These are phyloP conservation scores for Cryptococcus jaspeensis DNA, from an alignment of 1,284 basidiomycete species.

Conservation along the genomic window DNA sequence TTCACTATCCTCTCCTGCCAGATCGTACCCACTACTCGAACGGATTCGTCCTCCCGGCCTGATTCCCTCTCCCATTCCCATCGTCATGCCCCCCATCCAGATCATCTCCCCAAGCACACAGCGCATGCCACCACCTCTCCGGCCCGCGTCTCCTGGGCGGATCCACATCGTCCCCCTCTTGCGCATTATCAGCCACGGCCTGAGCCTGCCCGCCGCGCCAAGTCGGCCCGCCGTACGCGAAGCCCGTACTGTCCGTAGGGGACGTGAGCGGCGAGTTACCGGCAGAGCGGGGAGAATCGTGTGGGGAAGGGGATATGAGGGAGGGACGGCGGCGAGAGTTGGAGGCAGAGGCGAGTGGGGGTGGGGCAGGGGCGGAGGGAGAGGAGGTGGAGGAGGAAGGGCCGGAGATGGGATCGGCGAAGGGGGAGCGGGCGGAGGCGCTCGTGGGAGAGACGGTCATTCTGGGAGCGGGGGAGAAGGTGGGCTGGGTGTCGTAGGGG, in stretches of 20 bases:
- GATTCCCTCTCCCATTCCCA: slow-evolving; percentile 18
- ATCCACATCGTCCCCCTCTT: slow-evolving; percentile 9
- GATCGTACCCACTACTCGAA: too few relatives aligned
- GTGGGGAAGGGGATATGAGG: slow-evolving; percentile 1
- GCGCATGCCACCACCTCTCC: slow-evolving; percentile 48
- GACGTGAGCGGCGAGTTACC: slow-evolving; percentile 13
- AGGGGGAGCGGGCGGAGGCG: slow-evolving; percentile 21
- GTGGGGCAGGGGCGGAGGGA: background rate
- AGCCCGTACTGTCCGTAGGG: slow-evolving; percentile 16
- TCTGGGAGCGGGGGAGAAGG: slow-evolving; percentile 21
- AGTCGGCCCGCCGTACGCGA: slow-evolving; percentile 29
- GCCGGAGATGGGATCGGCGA: slow-evolving; percentile 23
- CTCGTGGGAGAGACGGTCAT: slow-evolving; percentile 19
- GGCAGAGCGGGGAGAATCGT: background rate
- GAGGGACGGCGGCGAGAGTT: slow-evolving; percentile 6
- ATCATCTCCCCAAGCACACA: slow-evolving; percentile 46
- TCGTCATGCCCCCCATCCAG: slow-evolving; percentile 38
- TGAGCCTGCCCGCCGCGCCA: slow-evolving; percentile 35
- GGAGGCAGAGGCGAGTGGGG: background rate
- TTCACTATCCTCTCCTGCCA: too few relatives aligned
- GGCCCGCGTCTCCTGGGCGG: slow-evolving; percentile 7
- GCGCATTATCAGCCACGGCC: too few relatives aligned
- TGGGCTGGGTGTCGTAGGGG: slow-evolving; percentile 30
- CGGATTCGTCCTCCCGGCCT: slow-evolving; percentile 44
- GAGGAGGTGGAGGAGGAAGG: background rate